These are phyloP conservation scores for Cudoniella acicularis DNA, from an alignment of 495 filamentous ascomycete genomes.

Conservation along the genomic window DNA sequence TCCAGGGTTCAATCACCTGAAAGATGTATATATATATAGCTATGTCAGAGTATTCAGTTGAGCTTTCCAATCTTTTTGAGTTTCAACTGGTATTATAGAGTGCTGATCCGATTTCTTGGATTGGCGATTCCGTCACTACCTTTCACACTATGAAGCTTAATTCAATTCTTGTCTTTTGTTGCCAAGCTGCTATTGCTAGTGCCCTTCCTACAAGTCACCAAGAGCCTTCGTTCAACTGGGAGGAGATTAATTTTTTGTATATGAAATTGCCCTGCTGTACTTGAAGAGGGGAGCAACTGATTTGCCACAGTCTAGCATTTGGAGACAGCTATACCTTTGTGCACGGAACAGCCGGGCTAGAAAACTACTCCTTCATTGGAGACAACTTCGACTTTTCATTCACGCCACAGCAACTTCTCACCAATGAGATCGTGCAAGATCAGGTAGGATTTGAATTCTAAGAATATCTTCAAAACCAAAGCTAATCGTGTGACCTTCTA, in stretches of 20 bases:
- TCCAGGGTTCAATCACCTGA: no score
- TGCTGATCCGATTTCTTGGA: background rate
- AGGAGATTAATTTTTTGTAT: constrained; percentile 10
- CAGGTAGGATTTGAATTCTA: constrained; percentile 18
- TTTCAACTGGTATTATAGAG: no score
- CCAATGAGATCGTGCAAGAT: constrained; percentile 47
- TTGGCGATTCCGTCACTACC: background rate
- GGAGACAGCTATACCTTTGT: constrained; percentile 55
- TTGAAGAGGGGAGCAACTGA: background rate
- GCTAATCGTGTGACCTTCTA: background rate
- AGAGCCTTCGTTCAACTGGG: constrained; percentile 9
- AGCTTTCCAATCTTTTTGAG: background rate
- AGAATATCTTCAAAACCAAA: background rate
- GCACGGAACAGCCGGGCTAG: constrained; percentile 44
- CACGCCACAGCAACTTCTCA: constrained; percentile 36
- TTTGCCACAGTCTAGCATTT: constrained; percentile 40
- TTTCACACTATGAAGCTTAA: constrained; percentile 2
- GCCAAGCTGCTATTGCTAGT: background rate
- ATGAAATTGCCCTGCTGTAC: no score
- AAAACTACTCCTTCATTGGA: constrained; percentile 49
- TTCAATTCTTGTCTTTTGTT: background rate
- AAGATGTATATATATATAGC: no score
- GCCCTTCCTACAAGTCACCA: background rate
- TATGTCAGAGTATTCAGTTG: background rate
- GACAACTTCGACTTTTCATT: constrained; percentile 38